Conservation (phyloP, 768 basidiomycete species). For the Asterophora parasitica region DNA sequence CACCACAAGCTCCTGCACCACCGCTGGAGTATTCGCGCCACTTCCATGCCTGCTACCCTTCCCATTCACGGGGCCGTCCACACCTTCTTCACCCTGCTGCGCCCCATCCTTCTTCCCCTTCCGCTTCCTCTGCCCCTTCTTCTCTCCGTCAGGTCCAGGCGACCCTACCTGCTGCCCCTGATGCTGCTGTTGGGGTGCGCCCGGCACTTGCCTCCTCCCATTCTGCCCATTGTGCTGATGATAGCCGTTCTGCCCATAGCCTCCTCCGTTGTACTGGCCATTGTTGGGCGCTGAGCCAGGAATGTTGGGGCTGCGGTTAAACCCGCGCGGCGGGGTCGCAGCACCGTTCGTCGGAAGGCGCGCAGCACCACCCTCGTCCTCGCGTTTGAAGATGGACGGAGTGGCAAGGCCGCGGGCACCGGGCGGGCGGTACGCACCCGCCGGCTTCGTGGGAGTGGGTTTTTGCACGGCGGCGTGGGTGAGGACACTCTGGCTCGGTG, state of each 20-base stretch:
- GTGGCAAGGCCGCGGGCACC: constrained; percentile 88
- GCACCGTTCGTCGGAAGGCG: constrained; percentile 41
- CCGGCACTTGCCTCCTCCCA: constrained; percentile 67
- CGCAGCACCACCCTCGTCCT: constrained; percentile 79
- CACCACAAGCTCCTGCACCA: constrained; percentile 14
- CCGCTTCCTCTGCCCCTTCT: constrained; percentile 33
- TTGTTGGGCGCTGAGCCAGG: constrained; percentile 36
- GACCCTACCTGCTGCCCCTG: constrained; percentile 25
- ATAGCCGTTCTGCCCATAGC: constrained; percentile 27
- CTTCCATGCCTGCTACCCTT: constrained; percentile 22
- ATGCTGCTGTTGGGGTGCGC: constrained; percentile 38
- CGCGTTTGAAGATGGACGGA: constrained; percentile 84
- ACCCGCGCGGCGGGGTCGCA: constrained; percentile 59
- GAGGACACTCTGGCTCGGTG: constrained; percentile 54
- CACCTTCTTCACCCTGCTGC: constrained; percentile 33
- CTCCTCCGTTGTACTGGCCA: constrained; percentile 16
- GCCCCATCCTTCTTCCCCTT: constrained; percentile 51
- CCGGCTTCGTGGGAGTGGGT: constrained; percentile 55
- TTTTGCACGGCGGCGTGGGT: constrained; percentile 46
- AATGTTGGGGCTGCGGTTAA: constrained; percentile 53
- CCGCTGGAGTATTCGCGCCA: constrained; percentile 10
- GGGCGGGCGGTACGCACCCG: constrained; percentile 90
- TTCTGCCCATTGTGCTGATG: constrained; percentile 32
- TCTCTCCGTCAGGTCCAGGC: constrained; percentile 36
- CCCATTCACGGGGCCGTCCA: constrained; percentile 34